phyloP scores from a whole-genome alignment of 1,139 yeast species.

The Diutina scorzettiae region DNA sequence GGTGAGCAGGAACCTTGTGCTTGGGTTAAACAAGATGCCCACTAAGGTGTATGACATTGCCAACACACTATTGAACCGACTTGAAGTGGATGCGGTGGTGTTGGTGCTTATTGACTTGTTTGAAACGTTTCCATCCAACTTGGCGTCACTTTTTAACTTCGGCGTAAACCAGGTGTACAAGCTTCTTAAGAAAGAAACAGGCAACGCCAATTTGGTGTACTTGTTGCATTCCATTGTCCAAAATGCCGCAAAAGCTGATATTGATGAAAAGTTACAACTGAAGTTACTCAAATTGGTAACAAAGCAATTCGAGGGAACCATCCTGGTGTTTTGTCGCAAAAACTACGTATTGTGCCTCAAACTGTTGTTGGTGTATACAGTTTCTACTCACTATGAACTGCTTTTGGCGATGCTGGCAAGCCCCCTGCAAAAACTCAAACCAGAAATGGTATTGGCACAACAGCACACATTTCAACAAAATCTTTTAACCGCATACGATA shows the following conservation, averaged over 20 bases:
- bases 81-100: neutral
- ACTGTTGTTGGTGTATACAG: constrained; percentile 1
- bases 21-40: neutral
- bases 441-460: neutral
- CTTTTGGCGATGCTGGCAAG: constrained; percentile 2
- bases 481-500: neutral
- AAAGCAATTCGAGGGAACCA: neutral
- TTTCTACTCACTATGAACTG: neutral
- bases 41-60: constrained; percentile 4
- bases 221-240: neutral
- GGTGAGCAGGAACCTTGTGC: neutral
- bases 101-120: constrained; percentile 1
- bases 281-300: neutral
- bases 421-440: neutral
- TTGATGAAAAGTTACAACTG: neutral
- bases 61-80: constrained; percentile 1
- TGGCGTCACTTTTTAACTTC: neutral
- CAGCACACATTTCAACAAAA: neutral
- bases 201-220: neutral
- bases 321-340: neutral
- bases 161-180: neutral
- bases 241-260: neutral
- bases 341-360: neutral
- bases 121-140: constrained; percentile 3
- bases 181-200: neutral